Evolutionary conservation across 805 yeast genomes (phyloP), one percentile per base, ranked within the genome.

Genomic region (Ogataea glucozyma): DNA sequence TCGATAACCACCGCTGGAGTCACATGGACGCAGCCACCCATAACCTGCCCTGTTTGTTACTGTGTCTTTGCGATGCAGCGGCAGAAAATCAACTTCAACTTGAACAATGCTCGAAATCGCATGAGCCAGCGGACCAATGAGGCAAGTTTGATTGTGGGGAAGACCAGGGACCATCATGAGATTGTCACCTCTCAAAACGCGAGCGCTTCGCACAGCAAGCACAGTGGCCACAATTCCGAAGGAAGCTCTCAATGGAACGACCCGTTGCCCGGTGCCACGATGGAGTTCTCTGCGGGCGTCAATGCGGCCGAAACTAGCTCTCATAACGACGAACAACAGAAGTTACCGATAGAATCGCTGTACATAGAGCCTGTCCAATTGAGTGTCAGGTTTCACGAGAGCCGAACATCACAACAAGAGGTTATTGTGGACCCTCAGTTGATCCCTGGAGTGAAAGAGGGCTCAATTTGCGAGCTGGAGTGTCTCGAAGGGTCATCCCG

Each of bases 381-480:
- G 47, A 71, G 73, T 5, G 81, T 65, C 11, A 54, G 57, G 72
- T 74, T 86, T 52, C 97, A 90, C 57, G 96, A 89, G 48, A 52
- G 76, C 4, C 65, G 87, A 18, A 69, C 75, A 0, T 77, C 81
- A 1, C 31, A 67, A 1, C 81, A 80, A 26, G 78, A 77, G 26
- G 85, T 89, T 2, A 60, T 84, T 34, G 56, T 89, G 1, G 90
- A 88, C 56, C 62, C 81, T 14, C 56, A 68, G 0, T 65, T 78
- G 3, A 50, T 87, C 0, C 84, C 87, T 0, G 85, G 83, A 1
- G 76, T 86, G 1, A 68, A 69, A 41, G 79, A 73, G n/a, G 96
- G 95, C 13, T 87, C 85, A 55, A 64, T 87, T 6, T 90, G 88
- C 17, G 95, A 88, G 60, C 54, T 85, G 32, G 75, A 70, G 48